Conservation (phyloP, 2,329 filamentous ascomycete species). For the Lachnellula willkommii region DNA sequence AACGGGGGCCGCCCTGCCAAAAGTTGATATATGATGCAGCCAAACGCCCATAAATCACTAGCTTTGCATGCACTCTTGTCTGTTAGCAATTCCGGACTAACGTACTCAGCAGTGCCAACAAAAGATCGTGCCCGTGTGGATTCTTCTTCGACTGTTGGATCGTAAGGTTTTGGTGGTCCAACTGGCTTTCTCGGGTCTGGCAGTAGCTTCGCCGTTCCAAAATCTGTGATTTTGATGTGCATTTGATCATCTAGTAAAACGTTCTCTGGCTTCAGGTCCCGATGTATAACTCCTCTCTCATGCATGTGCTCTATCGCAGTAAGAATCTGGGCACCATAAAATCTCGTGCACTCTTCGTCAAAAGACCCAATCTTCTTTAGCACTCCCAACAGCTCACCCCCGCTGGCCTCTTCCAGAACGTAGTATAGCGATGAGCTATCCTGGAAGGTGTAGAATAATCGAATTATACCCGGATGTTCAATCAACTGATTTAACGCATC, state of each 20-base stretch:
- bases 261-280: conserved; percentile 95
- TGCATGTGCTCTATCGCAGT: conserved; percentile 99
- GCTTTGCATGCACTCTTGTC: conserved; percentile 97
- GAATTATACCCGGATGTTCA: conserved; percentile 92
- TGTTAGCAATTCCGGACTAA: conserved; percentile 92
- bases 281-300: conserved; percentile 88
- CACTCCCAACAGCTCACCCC: conserved; percentile 85
- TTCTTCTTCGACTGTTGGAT: conserved; percentile 42
- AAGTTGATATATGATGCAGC: conserved; percentile 95
- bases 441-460: conserved; percentile 97
- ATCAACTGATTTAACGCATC: conserved; percentile 94
- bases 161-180: conserved; percentile 32
- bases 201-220: conserved; percentile 94
- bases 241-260: conserved; percentile 91
- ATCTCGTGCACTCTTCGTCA: conserved; percentile 87
- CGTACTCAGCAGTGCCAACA: conserved; percentile 95
- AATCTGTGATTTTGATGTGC: conserved; percentile 98
- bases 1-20: conserved; percentile 94
- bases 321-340: conserved; percentile 92
- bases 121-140: conserved; percentile 83
- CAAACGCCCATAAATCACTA: conserved; percentile 96
- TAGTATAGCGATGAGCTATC: conserved; percentile 96
- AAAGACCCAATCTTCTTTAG: conserved; percentile 93
- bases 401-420: conserved; percentile 86
- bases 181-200: conserved; percentile 45